A percentile compares a stretch with the other conserved stretches of the same genome.
These are phyloP conservation scores for Cyclotella choctawhatcheeana DNA, from an alignment of 108 stramenopile genomes.

Conservation along the genomic window DNA sequence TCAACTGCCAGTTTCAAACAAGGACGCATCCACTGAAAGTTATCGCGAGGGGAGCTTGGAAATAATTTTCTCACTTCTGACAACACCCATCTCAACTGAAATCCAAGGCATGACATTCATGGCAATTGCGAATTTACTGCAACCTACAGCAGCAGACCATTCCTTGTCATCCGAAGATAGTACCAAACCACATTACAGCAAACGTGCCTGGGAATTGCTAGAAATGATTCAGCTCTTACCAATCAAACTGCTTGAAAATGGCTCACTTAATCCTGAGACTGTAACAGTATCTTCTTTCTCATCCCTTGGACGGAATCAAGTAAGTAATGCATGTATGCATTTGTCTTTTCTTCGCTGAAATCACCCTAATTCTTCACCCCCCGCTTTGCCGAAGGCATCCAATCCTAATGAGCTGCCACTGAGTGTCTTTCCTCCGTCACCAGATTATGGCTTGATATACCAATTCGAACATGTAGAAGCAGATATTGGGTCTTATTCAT, in stretches of 20 bases:
- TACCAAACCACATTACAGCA: conserved; percentile 32
- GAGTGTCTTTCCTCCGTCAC: conserved; percentile 40
- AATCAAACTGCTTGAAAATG: conserved; percentile 64
- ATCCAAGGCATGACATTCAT: conserved; percentile 70
- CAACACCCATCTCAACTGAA: conserved; percentile 58
- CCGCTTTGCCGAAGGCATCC: background rate
- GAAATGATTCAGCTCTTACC: conserved; percentile 78
- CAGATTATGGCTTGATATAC: conserved; percentile 72
- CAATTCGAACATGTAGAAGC: conserved; percentile 85
- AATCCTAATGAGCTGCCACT: conserved; percentile 17
- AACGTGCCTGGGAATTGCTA: conserved; percentile 75
- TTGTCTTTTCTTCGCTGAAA: too few relatives aligned
- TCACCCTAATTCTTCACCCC: too few relatives aligned
- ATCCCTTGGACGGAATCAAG: conserved; percentile 21
- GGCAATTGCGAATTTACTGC: conserved; percentile 76
- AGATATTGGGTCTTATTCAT: conserved; percentile 66
- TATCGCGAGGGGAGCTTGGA: conserved; percentile 62
- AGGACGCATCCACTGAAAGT: conserved; percentile 10
- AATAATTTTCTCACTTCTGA: conserved; percentile 73
- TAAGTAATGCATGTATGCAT: background rate
- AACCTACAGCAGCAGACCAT: conserved; percentile 12
- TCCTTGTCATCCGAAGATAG: conserved; percentile 1
- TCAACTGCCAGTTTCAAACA: conserved; percentile 45
- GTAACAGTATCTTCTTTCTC: conserved; percentile 16
- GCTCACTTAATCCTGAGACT: conserved; percentile 36